Evolutionary conservation across 176 grass and related monocot genomes (phyloP).

Genomic region (Echinochloa phyllopogon): DNA sequence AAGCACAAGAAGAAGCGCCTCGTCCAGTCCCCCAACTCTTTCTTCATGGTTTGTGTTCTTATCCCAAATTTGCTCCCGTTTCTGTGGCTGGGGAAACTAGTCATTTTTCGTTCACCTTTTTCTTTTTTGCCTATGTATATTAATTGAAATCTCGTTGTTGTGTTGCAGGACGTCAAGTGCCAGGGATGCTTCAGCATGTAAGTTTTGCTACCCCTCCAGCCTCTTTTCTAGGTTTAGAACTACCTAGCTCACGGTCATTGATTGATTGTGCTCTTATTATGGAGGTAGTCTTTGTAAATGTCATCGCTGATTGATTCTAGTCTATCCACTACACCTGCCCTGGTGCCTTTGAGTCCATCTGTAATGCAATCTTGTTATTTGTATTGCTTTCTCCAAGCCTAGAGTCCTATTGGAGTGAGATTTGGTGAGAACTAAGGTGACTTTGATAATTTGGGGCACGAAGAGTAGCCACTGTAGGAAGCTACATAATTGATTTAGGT

Average conservation of each 20-base stretch:
- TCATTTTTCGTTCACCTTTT: background rate
- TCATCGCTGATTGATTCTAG: background rate
- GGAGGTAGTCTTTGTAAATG: too few relatives aligned
- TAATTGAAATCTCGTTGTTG: background rate
- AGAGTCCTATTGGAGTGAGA: background rate
- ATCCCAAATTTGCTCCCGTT: background rate
- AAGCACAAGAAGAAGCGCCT: slow-evolving; percentile 97
- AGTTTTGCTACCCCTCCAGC: background rate
- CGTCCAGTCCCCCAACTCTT: slow-evolving; percentile 86
- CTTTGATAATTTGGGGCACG: background rate
- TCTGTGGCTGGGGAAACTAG: background rate
- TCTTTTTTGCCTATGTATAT: background rate
- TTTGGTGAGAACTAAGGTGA: background rate
- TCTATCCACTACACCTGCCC: background rate
- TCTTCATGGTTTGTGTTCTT: slow-evolving; percentile 68
- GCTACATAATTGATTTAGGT: too few relatives aligned
- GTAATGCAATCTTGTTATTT: background rate
- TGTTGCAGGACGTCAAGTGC: slow-evolving; percentile 73
- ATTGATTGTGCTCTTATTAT: background rate
- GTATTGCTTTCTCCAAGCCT: background rate
- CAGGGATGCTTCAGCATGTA: slow-evolving; percentile 88
- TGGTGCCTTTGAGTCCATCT: background rate
- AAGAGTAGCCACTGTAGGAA: too few relatives aligned
- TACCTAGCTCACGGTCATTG: background rate
- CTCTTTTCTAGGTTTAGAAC: background rate